Evolutionary conservation across 2,329 filamentous ascomycete species (phyloP).

Genomic region (Plectosphaerella sp.): DNA sequence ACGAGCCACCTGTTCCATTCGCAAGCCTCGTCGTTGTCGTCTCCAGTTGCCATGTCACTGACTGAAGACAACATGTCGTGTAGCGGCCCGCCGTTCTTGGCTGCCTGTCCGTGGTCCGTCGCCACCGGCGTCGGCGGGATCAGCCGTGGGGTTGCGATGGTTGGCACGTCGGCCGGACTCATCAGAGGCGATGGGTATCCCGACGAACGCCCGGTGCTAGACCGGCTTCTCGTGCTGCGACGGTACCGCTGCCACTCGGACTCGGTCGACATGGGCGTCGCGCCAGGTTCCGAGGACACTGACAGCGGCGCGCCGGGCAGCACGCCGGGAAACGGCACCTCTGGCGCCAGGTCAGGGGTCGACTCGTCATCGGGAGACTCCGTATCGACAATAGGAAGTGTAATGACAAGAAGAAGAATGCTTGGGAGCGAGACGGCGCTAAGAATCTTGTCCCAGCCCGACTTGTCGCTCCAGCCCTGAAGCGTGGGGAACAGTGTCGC

Average conservation of each 20-base stretch:
- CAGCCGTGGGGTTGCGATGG: constrained; percentile 3
- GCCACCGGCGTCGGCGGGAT: constrained; percentile 3
- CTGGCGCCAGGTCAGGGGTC: constrained; percentile 22
- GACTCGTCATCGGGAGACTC: constrained; percentile 48
- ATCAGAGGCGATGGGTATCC: constrained; percentile 24
- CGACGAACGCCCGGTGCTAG: constrained; percentile 18
- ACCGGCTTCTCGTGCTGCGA: constrained; percentile 35
- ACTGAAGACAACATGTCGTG: constrained; percentile 6
- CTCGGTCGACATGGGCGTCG: constrained; percentile 30
- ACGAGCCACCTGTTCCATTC: constrained; percentile 89
- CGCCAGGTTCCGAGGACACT: too few relatives aligned
- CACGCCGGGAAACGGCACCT: constrained; percentile 9
- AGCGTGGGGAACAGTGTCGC: constrained; percentile 84
- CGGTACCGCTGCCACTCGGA: constrained; percentile 58
- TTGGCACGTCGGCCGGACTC: constrained; percentile 17
- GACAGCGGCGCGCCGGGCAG: too few relatives aligned
- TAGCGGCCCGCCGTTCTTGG: neutral
- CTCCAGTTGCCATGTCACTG: constrained; percentile 13
- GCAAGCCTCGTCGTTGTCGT: constrained; percentile 35
- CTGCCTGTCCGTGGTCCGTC: constrained; percentile 2
- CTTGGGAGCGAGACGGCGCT: constrained; percentile 83
- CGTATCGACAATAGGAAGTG: constrained; percentile 83
- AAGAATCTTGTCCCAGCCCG: constrained; percentile 76
- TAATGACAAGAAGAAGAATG: constrained; percentile 85
- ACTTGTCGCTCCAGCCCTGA: constrained; percentile 75